These are phyloP conservation scores for Citrus cavaleriei DNA, from an alignment of 345 rosid genomes.

Conservation along the genomic window DNA sequence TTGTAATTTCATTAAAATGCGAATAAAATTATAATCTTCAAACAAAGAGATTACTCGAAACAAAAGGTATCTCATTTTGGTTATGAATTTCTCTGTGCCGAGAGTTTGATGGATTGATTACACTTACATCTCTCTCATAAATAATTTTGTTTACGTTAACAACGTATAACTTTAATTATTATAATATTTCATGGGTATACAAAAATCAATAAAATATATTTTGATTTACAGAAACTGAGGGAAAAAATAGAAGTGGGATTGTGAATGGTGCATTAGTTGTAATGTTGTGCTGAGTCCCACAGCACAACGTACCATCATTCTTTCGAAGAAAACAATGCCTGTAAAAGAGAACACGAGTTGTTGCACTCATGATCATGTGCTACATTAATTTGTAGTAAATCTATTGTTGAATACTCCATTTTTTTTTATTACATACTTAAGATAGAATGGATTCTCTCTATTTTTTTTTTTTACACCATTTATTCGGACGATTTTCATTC, in stretches of 20 bases:
- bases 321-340: neutral
- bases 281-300: neutral
- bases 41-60: no score
- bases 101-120: no score
- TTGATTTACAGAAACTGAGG: neutral
- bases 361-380: neutral
- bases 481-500: neutral
- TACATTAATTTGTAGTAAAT: neutral
- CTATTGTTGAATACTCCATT: neutral
- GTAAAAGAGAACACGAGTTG: neutral
- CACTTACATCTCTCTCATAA: no score
- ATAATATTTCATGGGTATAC: no score
- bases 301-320: neutral
- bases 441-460: neutral
- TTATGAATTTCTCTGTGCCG: no score
- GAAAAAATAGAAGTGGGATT: neutral
- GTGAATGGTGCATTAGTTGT: neutral
- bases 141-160: no score
- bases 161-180: no score
- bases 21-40: no score
- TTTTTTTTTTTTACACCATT: neutral
- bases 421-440: no score
- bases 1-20: no score
- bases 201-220: neutral
- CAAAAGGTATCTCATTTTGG: no score